phyloP scores from a whole-genome alignment of 495 filamentous ascomycete genomes.

The Diplogelasinospora grovesii region DNA sequence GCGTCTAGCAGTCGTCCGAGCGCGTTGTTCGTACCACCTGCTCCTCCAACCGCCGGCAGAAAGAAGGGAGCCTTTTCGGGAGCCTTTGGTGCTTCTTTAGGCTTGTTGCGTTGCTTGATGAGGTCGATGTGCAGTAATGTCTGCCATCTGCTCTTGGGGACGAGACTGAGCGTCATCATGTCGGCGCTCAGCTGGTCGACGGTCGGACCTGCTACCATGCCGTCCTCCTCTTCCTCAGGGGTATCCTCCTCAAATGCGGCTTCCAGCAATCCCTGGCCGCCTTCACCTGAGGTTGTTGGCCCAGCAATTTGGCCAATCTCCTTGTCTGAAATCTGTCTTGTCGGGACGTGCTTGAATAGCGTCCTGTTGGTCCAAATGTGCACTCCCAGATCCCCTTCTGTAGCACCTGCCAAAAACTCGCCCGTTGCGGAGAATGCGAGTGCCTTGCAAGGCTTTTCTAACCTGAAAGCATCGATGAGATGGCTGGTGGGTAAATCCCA shows the following conservation, averaged over 20 bases:
- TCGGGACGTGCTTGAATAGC: constrained; percentile 81
- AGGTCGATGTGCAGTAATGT: constrained; percentile 82
- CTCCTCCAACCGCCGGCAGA: constrained; percentile 59
- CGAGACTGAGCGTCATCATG: constrained; percentile 79
- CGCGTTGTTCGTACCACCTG: constrained; percentile 7
- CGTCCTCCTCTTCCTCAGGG: constrained; percentile 35
- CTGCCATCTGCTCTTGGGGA: constrained; percentile 90
- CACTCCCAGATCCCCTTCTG: constrained; percentile 78
- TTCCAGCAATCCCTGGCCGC: constrained; percentile 56
- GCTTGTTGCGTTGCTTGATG: constrained; percentile 91
- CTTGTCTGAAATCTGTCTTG: constrained; percentile 68
- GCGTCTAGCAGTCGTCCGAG: no score
- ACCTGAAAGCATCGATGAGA: constrained; percentile 79
- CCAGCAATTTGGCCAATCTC: constrained; percentile 56
- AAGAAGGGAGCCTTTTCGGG: constrained; percentile 97
- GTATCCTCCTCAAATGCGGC: constrained; percentile 60
- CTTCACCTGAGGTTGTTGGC: constrained; percentile 79
- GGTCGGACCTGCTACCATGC: constrained; percentile 38
- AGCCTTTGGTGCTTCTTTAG: constrained; percentile 80
- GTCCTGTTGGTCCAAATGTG: constrained; percentile 91
- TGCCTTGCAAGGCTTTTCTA: constrained; percentile 68
- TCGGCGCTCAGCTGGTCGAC: constrained; percentile 71
- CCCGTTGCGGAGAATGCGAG: constrained; percentile 84
- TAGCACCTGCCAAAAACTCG: constrained; percentile 85
- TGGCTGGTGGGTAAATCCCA: constrained; percentile 97